phyloP scores from a whole-genome alignment of 1,139 yeast genomes.

The Meyerozyma guilliermondii region DNA sequence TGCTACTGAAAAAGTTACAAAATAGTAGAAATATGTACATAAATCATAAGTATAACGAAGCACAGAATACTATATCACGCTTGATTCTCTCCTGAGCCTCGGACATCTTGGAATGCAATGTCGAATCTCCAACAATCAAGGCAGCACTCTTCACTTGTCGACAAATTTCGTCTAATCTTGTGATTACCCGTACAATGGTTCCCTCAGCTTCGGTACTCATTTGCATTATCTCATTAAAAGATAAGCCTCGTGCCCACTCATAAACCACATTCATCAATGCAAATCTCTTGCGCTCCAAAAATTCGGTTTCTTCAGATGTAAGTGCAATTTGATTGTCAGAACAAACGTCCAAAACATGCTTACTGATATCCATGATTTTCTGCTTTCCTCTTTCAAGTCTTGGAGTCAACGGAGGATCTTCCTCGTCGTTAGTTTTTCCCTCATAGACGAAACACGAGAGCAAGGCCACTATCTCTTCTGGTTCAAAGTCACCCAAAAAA shows the following conservation, averaged over 20 bases:
- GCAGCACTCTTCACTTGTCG: slow-evolving; percentile 95
- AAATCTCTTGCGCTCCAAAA: slow-evolving; percentile 77
- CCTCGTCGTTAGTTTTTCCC: slow-evolving; percentile 65
- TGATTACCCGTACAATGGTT: slow-evolving; percentile 93
- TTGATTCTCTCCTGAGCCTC: slow-evolving; percentile 93
- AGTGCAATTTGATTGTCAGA: slow-evolving; percentile 65
- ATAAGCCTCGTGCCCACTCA: slow-evolving; percentile 96
- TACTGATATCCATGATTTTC: slow-evolving; percentile 67
- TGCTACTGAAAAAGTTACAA: slow-evolving; percentile 5
- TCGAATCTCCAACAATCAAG: slow-evolving; percentile 87
- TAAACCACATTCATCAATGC: slow-evolving; percentile 90
- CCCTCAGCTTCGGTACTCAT: slow-evolving; percentile 93
- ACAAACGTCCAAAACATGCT: slow-evolving; percentile 56
- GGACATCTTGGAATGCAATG: slow-evolving; percentile 80
- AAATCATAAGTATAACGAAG: slow-evolving; percentile 71
- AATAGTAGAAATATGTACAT: background rate
- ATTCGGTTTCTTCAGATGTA: slow-evolving; percentile 83
- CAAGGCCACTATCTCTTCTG: slow-evolving; percentile 93
- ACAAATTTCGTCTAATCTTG: slow-evolving; percentile 90
- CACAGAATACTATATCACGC: slow-evolving; percentile 96
- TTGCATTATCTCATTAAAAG: slow-evolving; percentile 86
- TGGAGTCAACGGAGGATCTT: slow-evolving; percentile 67
- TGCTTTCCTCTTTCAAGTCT: slow-evolving; percentile 74
- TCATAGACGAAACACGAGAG: slow-evolving; percentile 91
- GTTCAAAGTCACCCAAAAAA: slow-evolving; percentile 87